A percentile compares a stretch with the other conserved stretches of the same genome.
Conservation (phyloP, 306 rosid species). For the Gleditsia sinensis region DNA sequence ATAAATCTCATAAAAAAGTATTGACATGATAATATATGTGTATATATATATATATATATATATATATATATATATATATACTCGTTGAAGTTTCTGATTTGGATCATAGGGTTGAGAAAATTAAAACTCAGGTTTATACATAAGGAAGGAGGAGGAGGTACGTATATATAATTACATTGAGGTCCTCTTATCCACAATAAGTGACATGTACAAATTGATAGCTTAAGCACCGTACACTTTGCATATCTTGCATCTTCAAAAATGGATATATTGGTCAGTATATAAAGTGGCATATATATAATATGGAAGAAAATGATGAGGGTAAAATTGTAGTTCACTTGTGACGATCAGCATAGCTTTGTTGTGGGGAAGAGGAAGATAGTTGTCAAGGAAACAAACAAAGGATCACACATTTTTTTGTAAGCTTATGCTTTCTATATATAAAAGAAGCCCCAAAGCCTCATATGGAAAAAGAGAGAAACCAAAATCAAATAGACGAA, state of each 20-base stretch:
- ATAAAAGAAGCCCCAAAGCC: conserved; percentile 27
- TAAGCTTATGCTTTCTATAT: conserved; percentile 31
- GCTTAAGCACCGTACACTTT: not conserved
- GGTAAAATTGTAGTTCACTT: conserved; percentile 40
- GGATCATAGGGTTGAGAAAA: no score
- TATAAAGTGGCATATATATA: not conserved
- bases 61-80: no score
- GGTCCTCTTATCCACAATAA: not conserved
- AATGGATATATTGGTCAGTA: no score
- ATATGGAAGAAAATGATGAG: not conserved
- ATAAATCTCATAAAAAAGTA: no score
- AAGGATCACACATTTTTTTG: conserved; percentile 24
- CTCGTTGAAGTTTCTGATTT: no score
- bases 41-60: no score
- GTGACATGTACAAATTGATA: not conserved
- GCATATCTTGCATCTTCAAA: not conserved
- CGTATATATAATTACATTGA: not conserved
- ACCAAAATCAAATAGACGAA: conserved; percentile 8
- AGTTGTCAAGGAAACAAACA: conserved; percentile 43
- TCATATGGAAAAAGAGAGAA: conserved; percentile 10
- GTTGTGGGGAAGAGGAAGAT: conserved; percentile 40
- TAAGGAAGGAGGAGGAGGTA: no score
- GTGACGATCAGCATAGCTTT: conserved; percentile 21
- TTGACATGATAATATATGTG: no score
- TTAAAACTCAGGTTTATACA: no score